phyloP scores from a whole-genome alignment of 2,329 filamentous ascomycete genomes.

The Coleophoma cylindrospora region DNA sequence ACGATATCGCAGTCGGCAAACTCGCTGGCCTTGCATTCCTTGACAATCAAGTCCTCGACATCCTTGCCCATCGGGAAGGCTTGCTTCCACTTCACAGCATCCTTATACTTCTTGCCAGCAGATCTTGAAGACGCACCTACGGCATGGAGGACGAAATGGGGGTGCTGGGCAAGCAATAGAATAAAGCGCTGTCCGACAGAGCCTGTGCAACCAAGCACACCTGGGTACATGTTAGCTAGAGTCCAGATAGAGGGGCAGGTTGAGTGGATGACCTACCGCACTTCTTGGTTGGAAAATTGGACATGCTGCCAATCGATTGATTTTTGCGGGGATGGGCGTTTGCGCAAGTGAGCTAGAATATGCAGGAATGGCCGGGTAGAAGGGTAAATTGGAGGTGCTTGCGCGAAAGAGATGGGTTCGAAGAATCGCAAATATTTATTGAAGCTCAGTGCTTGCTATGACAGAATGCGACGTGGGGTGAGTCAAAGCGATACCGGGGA shows the following conservation, averaged over 20 bases:
- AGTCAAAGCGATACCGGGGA: no score
- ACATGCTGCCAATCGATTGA: background rate
- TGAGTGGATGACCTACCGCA: slow-evolving; percentile 28
- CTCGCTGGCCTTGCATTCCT: slow-evolving; percentile 75
- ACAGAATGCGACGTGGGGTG: no score
- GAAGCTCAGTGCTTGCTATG: no score
- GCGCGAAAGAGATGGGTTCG: no score
- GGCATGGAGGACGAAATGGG: slow-evolving; percentile 79
- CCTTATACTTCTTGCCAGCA: slow-evolving; percentile 88
- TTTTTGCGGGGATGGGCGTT: no score
- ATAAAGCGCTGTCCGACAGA: slow-evolving; percentile 96
- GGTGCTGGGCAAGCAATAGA: slow-evolving; percentile 82
- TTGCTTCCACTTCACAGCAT: slow-evolving; percentile 96
- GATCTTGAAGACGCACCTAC: slow-evolving; percentile 87
- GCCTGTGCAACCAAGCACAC: slow-evolving; percentile 85
- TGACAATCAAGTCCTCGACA: slow-evolving; percentile 76
- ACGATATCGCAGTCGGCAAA: slow-evolving; percentile 90
- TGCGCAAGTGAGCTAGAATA: no score
- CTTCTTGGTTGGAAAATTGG: slow-evolving; percentile 48
- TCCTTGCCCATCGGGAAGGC: slow-evolving; percentile 71
- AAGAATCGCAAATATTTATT: no score
- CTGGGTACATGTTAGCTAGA: slow-evolving; percentile 28
- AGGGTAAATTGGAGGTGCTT: no score
- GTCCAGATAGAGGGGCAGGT: background rate
- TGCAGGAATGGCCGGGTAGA: no score